Evolutionary conservation across 2,329 filamentous ascomycete species (phyloP).

Genomic region (Harringtonia aguacate): DNA sequence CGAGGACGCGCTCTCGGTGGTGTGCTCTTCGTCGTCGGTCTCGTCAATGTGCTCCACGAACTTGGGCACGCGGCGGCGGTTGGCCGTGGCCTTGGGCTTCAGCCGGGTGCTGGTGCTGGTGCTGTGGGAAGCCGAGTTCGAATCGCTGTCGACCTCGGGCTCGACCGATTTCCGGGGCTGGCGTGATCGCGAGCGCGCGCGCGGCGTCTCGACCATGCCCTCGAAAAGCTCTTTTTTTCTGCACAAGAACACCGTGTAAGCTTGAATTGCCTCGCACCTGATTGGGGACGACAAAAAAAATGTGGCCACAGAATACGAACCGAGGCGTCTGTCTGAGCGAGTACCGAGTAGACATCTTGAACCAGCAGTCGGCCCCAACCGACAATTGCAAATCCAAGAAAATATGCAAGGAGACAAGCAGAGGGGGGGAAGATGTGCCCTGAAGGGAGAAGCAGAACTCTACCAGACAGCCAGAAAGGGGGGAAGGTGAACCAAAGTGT

Average conservation of each 20-base stretch:
- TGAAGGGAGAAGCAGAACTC: too few species aligned
- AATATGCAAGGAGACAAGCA: too few species aligned
- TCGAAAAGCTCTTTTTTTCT: slow-evolving; percentile 53
- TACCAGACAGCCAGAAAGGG: too few species aligned
- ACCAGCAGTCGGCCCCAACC: not conserved
- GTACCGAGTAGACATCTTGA: slow-evolving; percentile 20
- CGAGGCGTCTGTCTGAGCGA: slow-evolving; percentile 21
- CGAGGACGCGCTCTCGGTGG: not conserved
- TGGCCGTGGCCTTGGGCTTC: slow-evolving; percentile 14
- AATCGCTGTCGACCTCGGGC: slow-evolving; percentile 38
- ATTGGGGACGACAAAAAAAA: too few species aligned
- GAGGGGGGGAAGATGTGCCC: too few species aligned
- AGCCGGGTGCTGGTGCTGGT: not conserved
- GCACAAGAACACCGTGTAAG: slow-evolving; percentile 1
- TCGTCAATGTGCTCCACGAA: slow-evolving; percentile 40
- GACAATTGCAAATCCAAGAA: not conserved
- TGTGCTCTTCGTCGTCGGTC: slow-evolving; percentile 21
- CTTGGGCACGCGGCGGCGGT: slow-evolving; percentile 35
- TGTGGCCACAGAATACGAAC: too few species aligned
- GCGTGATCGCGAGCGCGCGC: slow-evolving; percentile 35
- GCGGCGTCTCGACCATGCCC: slow-evolving; percentile 49
- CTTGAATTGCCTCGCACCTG: too few species aligned
- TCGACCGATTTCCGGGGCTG: slow-evolving; percentile 33
- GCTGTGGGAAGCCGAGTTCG: slow-evolving; percentile 34
- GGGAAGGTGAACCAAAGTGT: too few species aligned